Evolutionary conservation across 2,329 filamentous ascomycete species (phyloP), one percentile per base, ranked within the genome.

Genomic region (Lecanosticta acicola): DNA sequence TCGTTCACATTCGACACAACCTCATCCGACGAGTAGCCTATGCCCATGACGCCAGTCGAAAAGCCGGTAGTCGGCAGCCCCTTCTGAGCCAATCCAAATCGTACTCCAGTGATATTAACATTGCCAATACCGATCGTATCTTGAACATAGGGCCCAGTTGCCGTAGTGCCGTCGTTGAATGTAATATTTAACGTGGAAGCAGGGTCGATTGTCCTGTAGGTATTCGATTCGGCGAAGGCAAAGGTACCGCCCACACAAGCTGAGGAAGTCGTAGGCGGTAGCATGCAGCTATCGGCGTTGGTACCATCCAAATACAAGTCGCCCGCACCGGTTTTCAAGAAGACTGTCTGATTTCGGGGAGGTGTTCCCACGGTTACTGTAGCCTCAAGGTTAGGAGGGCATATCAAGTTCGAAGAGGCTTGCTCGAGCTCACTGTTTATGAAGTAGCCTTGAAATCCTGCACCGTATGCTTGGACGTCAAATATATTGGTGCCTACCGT

Each of bases 311-410:
- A 46, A 40, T 57, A 59, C 9, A 59, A 53, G 26, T 63, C 60
- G n/a, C 49, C 48, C 35, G 55, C 58, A 32, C 60, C 60, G 32
- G 60, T 61, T 43, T 62, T 59, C 37, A 63, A 49, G 29, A 60
- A 50, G 21, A 60, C 55, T 14, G 53, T 50, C 32, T 58, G 51
- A 3, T 39, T 32, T 46, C 62, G 59, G 11, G 58, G 55, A 7
- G 60, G 59, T 2, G 58, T 59, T 24, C 60, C 60, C 32, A 60
- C 51, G 14, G 57, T 59, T 32, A 63, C 53, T 54, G 14, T 13
- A 14, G 17, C 2, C 11, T 29, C 24, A 21, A 38, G 10, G 4
- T 41, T 13, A 41, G 39, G 19, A 21, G 11, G 20, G 24, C 5
- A 8, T 24, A 16, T 21, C 13, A 5, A 8, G 20, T 3, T n/a